Conservation (phyloP, 2,329 filamentous ascomycete species). For the Cladosporium velox region DNA sequence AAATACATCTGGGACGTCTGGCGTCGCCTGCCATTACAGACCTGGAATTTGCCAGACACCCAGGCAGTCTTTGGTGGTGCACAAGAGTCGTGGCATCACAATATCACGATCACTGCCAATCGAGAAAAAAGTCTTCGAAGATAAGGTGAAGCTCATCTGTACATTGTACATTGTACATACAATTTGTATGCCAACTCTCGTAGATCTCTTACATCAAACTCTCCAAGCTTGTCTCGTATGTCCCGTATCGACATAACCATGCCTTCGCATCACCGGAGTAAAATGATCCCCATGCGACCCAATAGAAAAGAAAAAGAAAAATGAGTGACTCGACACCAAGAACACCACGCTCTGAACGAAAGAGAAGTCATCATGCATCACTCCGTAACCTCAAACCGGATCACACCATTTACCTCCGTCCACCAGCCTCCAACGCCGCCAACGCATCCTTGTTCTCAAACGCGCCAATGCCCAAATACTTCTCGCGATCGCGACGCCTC, state of each 20-base stretch:
- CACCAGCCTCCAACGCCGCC: slow-evolving; percentile 7
- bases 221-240: background rate
- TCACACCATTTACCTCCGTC: background rate
- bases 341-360: background rate
- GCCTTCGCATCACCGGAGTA: background rate
- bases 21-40: too few species aligned
- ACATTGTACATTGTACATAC: background rate
- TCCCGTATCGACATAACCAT: background rate
- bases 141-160: background rate
- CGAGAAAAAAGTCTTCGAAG: background rate
- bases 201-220: background rate
- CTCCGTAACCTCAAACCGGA: background rate
- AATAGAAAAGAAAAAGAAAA: background rate
- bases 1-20: too few species aligned
- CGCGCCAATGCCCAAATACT: background rate
- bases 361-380: background rate
- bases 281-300: background rate
- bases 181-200: background rate
- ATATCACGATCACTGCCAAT: background rate
- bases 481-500: background rate
- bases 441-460: slow-evolving; percentile 8
- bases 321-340: background rate
- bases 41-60: too few species aligned
- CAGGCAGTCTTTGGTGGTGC: background rate
- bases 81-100: too few species aligned